Conservation (phyloP, 1,284 basidiomycete species). For the Puccinia triticina region DNA sequence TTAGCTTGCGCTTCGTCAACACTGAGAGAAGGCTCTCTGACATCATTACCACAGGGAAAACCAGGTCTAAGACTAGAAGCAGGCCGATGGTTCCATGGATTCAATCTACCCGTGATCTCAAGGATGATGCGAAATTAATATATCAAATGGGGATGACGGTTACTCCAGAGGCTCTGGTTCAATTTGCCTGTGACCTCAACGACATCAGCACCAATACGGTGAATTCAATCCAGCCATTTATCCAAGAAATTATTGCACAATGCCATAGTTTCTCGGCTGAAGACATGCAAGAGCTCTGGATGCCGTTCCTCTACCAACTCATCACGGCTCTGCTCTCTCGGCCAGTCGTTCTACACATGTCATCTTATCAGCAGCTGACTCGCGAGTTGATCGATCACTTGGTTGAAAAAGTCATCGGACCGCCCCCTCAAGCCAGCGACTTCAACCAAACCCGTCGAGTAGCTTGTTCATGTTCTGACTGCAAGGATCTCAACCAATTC, state of each 20-base stretch:
- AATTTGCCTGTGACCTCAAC: constrained; percentile 2
- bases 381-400: background rate
- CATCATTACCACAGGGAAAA: background rate
- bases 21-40: background rate
- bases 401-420: background rate
- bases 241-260: background rate
- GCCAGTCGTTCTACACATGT: background rate
- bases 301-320: constrained; percentile 3
- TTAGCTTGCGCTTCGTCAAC: background rate
- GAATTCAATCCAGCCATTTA: background rate
- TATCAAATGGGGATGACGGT: background rate
- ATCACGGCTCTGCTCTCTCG: background rate
- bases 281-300: constrained; percentile 3
- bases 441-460: background rate
- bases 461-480: background rate
- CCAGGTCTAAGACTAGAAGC: too few species aligned
- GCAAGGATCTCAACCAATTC: background rate
- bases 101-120: too few species aligned
- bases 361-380: background rate
- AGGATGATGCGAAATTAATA: too few species aligned
- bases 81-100: too few species aligned
- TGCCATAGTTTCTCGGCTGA: background rate
- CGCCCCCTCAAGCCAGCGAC: background rate
- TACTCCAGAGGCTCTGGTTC: background rate
- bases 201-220: background rate